Percentiles rank a stretch among this genome's conserved stretches.
phyloP scores from a whole-genome alignment of 1,139 yeast genomes.

The Kodamaea fungicola region DNA sequence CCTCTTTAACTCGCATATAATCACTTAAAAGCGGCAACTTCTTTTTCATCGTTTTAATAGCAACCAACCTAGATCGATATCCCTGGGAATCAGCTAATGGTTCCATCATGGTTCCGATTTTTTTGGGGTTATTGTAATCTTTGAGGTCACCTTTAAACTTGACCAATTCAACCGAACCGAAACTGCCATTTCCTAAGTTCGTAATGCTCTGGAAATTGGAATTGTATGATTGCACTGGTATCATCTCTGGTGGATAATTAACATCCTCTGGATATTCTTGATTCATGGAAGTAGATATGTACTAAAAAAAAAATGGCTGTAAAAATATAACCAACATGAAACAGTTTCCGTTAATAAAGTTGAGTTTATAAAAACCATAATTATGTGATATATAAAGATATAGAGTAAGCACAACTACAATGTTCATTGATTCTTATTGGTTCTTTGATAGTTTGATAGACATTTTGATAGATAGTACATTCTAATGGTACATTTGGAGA shows the following conservation, averaged over 20 bases:
- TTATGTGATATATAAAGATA: no score
- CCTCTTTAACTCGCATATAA: constrained; percentile 68
- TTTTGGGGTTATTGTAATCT: constrained; percentile 8
- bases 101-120: constrained; percentile 48
- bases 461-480: not conserved
- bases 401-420: no score
- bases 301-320: not conserved
- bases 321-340: not conserved
- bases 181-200: constrained; percentile 71
- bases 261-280: constrained; percentile 11
- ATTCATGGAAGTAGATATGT: not conserved
- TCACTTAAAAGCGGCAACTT: constrained; percentile 48
- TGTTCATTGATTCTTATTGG: no score
- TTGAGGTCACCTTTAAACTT: constrained; percentile 25
- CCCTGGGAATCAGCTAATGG: constrained; percentile 31
- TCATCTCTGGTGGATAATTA: constrained; percentile 17
- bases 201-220: constrained; percentile 49
- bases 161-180: constrained; percentile 71
- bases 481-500: no score
- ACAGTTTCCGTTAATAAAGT: no score
- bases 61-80: constrained; percentile 47
- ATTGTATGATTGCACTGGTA: constrained; percentile 41
- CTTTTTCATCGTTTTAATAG: constrained; percentile 77
- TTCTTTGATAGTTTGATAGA: no score
- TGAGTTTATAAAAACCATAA: no score